These are phyloP conservation scores for Cryptococcus neoformans DNA, from an alignment of 1,284 basidiomycete species.

Conservation along the genomic window DNA sequence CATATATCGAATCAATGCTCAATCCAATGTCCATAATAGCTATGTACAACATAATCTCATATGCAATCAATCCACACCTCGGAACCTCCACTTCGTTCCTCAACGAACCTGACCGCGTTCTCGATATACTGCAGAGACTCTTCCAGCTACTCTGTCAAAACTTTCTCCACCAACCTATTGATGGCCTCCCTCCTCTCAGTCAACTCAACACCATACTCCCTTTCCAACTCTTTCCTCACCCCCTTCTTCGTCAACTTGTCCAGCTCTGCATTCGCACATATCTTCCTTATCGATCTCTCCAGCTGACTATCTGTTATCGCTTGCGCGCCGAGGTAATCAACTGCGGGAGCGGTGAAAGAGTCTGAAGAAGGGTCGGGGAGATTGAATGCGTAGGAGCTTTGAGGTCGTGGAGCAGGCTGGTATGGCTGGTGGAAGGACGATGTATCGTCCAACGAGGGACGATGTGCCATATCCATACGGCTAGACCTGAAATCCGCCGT, in stretches of 20 bases:
- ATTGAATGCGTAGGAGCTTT: slow-evolving; percentile 52
- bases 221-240: slow-evolving; percentile 75
- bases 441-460: not conserved
- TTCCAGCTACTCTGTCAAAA: slow-evolving; percentile 25
- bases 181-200: slow-evolving; percentile 48
- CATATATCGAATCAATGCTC: no score
- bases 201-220: slow-evolving; percentile 60
- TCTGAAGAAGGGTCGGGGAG: slow-evolving; percentile 54
- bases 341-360: not conserved
- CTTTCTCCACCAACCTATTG: slow-evolving; percentile 48
- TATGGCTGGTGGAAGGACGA: slow-evolving; percentile 2
- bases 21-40: no score
- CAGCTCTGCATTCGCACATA: slow-evolving; percentile 73
- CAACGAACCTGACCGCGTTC: no score
- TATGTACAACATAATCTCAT: no score
- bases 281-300: slow-evolving; percentile 65
- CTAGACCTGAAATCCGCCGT: not conserved
- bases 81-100: no score
- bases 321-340: slow-evolving; percentile 50
- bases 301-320: slow-evolving; percentile 61
- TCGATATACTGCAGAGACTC: no score
- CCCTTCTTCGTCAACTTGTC: slow-evolving; percentile 86
- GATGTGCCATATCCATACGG: not conserved
- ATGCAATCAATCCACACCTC: no score
- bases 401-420: slow-evolving; percentile 16